A percentile compares a stretch with the other conserved stretches of the same genome.
Evolutionary conservation across 495 filamentous ascomycete genomes (phyloP).

Genomic region (Talaromyces trachyspermus): DNA sequence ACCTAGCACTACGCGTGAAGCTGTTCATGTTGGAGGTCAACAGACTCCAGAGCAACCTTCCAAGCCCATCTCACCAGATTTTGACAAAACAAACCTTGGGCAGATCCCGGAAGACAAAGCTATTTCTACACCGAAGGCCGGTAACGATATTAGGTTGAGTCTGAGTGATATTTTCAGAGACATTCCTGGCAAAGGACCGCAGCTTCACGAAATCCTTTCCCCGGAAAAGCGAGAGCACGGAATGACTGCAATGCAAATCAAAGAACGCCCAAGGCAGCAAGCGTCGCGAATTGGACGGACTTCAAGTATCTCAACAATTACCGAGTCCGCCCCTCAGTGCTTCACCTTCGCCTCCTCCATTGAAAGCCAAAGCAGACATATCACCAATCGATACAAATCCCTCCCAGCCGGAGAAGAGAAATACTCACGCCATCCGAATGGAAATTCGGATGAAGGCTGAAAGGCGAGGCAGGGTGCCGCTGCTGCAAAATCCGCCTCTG

Average conservation of each 20-base stretch:
- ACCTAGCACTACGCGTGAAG: not conserved
- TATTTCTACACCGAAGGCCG: not conserved
- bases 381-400: not conserved
- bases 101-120: not conserved
- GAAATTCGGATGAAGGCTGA: conserved; percentile 7
- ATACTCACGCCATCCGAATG: conserved; percentile 7
- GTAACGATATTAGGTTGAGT: not conserved
- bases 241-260: not conserved
- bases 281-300: conserved; percentile 37
- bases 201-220: not conserved
- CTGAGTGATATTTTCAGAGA: not conserved
- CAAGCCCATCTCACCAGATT: not conserved
- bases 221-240: not conserved
- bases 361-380: not conserved
- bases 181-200: not conserved
- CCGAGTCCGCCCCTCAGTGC: conserved; percentile 3
- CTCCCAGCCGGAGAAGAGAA: not conserved
- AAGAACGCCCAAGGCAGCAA: not conserved
- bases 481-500: conserved; percentile 5
- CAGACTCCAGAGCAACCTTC: not conserved
- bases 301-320: conserved; percentile 21
- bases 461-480: conserved; percentile 7
- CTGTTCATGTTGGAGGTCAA: not conserved
- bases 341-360: conserved; percentile 1
- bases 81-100: not conserved